Evolutionary conservation across 2,329 filamentous ascomycete genomes (phyloP), one percentile per base, ranked within the genome.

Genomic region (Aspergillus niger): DNA sequence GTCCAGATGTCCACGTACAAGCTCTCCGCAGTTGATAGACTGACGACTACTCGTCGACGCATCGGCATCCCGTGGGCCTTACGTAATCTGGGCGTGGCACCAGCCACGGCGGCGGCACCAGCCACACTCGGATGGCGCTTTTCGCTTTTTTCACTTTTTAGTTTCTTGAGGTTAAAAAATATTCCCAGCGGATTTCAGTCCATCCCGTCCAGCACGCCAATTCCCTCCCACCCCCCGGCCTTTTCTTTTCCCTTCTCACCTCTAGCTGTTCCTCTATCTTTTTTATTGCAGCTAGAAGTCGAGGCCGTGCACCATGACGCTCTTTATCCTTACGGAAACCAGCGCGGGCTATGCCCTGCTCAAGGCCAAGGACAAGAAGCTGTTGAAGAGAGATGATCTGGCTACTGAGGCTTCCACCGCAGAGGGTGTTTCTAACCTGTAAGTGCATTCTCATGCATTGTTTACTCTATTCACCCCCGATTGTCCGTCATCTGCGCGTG

Each of bases 301-400:
- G 72, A 70, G 69, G 65, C 65, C 67, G 69, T 69, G 65, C 79
- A 87, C 69, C 67, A 95, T 95, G 91, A 90, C 90, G 81, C 88
- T 95, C 77, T 96, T 96, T 81, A 91, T 97, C 81, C 88, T 97
- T 72, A 90, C 90, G 74, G 93, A 97, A 82, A 97, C 93, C 78
- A 91, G 91, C 80, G 93, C 93, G 71, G 96, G 95, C 78, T 98
- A 98, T 83, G 95, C 93, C 79, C 87, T 99, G 78, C 92, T 99
- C 83, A 98, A 99, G 85, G 91, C 94, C 71, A 92, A 93, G 79
- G 94, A 98, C 86, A 98, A 97, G 87, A 98, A 98, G 84, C 86
- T 98, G 62, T 84, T 99, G 67, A 95, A 96, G 80, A 89, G 90
- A 73, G 90, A 94, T 80, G 88, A 93, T 74, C 80, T 96, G 65